Percentiles rank a stretch among this genome's conserved stretches.
Conservation (phyloP, 2,329 filamentous ascomycete genomes). For the Botrytis cinerea region DNA sequence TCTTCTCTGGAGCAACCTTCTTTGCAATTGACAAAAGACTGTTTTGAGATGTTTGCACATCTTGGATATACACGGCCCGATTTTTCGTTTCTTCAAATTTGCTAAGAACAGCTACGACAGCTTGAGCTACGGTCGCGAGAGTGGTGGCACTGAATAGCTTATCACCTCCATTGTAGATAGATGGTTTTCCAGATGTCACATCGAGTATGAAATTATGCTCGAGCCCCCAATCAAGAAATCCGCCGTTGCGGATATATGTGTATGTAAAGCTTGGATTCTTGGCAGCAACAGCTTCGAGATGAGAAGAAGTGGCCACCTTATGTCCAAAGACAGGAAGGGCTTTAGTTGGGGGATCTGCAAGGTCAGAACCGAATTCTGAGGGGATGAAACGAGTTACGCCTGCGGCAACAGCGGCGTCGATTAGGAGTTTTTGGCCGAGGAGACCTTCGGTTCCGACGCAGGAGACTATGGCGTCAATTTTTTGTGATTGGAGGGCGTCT, state of each 20-base stretch:
- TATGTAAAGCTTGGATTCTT: slow-evolving; percentile 52
- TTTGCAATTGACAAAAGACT: slow-evolving; percentile 42
- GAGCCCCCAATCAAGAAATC: slow-evolving; percentile 61
- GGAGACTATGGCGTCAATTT: slow-evolving; percentile 56
- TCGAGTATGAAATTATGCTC: slow-evolving; percentile 49
- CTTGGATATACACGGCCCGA: slow-evolving; percentile 49
- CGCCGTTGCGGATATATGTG: slow-evolving; percentile 54
- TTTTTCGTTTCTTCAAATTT: slow-evolving; percentile 57
- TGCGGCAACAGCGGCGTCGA: slow-evolving; percentile 59
- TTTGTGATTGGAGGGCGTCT: slow-evolving; percentile 52
- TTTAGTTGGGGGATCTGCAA: slow-evolving; percentile 44
- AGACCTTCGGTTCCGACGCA: slow-evolving; percentile 44
- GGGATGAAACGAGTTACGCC: slow-evolving; percentile 64
- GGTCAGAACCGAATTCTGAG: slow-evolving; percentile 54
- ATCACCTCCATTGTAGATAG: slow-evolving; percentile 54
- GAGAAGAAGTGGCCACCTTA: slow-evolving; percentile 50
- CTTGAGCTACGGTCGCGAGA: slow-evolving; percentile 49
- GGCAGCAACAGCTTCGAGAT: slow-evolving; percentile 45
- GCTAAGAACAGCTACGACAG: slow-evolving; percentile 51
- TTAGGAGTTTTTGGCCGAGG: slow-evolving; percentile 51
- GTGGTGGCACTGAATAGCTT: slow-evolving; percentile 51
- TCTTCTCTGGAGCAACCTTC: slow-evolving; percentile 40
- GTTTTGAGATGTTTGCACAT: slow-evolving; percentile 49
- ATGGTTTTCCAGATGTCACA: slow-evolving; percentile 45
- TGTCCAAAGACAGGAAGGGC: slow-evolving; percentile 53